Evolutionary conservation across 1,284 basidiomycete genomes (phyloP).

Genomic region (Boletus sp.): DNA sequence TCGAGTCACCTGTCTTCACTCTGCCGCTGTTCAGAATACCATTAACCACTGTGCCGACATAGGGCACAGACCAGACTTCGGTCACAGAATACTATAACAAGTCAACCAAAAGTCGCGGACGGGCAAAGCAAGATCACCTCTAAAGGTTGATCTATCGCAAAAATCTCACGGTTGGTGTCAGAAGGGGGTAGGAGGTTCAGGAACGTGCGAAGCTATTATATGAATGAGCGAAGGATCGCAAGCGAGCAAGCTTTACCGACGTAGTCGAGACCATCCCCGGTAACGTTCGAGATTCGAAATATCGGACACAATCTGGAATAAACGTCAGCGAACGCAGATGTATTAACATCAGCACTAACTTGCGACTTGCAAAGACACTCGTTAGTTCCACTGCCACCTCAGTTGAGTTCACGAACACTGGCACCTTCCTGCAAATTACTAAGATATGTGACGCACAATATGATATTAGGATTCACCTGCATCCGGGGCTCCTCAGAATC

Average conservation of each 20-base stretch:
- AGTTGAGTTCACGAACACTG: conserved; percentile 70
- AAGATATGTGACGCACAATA: background rate
- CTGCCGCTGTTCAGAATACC: conserved; percentile 82
- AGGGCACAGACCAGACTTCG: conserved; percentile 88
- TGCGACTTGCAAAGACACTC: conserved; percentile 50
- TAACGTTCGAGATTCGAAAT: conserved; percentile 93
- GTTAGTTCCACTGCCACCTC: conserved; percentile 80
- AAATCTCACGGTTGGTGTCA: conserved; percentile 77
- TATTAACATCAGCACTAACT: conserved; percentile 16
- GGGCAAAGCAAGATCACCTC: conserved; percentile 50
- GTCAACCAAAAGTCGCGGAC: conserved; percentile 7
- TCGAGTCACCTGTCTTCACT: conserved; percentile 76
- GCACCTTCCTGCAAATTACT: conserved; percentile 53
- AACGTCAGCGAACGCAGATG: conserved; percentile 11
- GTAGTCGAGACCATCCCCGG: conserved; percentile 83
- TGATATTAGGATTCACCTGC: conserved; percentile 51
- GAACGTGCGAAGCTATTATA: conserved; percentile 68
- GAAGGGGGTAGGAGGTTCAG: conserved; percentile 84
- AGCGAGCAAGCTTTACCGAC: conserved; percentile 37
- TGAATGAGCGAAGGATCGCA: conserved; percentile 9
- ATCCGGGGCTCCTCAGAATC: conserved; percentile 91
- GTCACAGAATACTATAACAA: conserved; percentile 67
- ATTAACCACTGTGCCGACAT: conserved; percentile 93
- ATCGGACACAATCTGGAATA: conserved; percentile 78
- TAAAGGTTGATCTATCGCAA: conserved; percentile 79